These are phyloP conservation scores for Claviceps sp. DNA, from an alignment of 2,329 filamentous ascomycete species.

Conservation along the genomic window DNA sequence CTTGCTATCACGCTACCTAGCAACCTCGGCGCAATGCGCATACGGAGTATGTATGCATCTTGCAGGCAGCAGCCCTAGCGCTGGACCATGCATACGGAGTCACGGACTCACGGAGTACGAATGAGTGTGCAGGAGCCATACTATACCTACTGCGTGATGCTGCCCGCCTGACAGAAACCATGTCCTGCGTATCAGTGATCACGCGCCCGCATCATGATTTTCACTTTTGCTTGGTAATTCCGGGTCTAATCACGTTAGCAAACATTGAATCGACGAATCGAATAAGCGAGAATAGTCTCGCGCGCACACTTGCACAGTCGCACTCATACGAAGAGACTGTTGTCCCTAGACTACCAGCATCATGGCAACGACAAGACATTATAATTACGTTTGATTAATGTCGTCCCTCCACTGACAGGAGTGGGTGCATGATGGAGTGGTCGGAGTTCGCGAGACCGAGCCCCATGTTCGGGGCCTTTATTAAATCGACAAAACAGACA, in stretches of 20 bases:
- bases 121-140: not conserved
- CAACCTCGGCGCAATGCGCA: not conserved
- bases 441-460: not conserved
- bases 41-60: not conserved
- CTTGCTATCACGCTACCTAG: conserved; percentile 5
- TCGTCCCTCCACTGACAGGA: not conserved
- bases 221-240: not conserved
- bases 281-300: conserved; percentile 6
- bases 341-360: not conserved
- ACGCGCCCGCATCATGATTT: not conserved
- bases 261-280: not conserved
- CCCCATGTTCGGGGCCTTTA: too few species aligned
- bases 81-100: not conserved
- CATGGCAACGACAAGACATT: not conserved
- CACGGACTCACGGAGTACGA: too few species aligned
- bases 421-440: not conserved
- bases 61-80: not conserved
- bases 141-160: not conserved
- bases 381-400: not conserved
- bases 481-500: not conserved
- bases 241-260: not conserved
- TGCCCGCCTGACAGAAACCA: not conserved
- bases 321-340: not conserved
- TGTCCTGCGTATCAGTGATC: not conserved
- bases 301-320: not conserved